Evolutionary conservation across 148 eudicot species (phyloP).

Genomic region (Fagopyrum tataricum): DNA sequence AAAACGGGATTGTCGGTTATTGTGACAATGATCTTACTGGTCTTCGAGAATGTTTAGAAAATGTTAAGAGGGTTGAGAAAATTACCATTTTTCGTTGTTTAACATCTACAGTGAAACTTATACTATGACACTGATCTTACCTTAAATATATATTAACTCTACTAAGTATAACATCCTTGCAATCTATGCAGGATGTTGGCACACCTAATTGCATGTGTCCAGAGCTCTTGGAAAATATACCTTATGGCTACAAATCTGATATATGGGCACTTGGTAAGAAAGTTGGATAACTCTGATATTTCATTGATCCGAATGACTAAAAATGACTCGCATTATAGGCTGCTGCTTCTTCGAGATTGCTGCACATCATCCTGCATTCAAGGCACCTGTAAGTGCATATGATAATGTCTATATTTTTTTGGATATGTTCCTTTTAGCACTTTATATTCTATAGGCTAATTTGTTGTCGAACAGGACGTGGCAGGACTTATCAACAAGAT

Average conservation of each 20-base stretch:
- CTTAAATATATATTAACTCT: background rate
- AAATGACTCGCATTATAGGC: slow-evolving; percentile 32
- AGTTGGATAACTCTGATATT: background rate
- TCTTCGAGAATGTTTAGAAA: background rate
- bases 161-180: background rate
- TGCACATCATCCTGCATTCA: slow-evolving; percentile 87
- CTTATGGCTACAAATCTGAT: slow-evolving; percentile 93
- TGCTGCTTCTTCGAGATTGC: slow-evolving; percentile 97
- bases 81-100: background rate
- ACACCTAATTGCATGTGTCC: slow-evolving; percentile 92
- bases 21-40: background rate
- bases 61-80: background rate
- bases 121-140: background rate
- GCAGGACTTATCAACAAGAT: slow-evolving; percentile 84
- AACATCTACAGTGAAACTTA: background rate
- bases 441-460: background rate
- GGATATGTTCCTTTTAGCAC: slow-evolving; percentile 2
- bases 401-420: background rate
- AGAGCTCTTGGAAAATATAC: slow-evolving; percentile 71
- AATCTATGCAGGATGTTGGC: slow-evolving; percentile 51
- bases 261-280: slow-evolving; percentile 90
- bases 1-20: background rate
- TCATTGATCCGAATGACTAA: background rate
- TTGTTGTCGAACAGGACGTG: slow-evolving; percentile 55
- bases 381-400: slow-evolving; percentile 68